These are phyloP conservation scores for Gaultheria prostrata DNA, from an alignment of 148 eudicot genomes.

Conservation along the genomic window DNA sequence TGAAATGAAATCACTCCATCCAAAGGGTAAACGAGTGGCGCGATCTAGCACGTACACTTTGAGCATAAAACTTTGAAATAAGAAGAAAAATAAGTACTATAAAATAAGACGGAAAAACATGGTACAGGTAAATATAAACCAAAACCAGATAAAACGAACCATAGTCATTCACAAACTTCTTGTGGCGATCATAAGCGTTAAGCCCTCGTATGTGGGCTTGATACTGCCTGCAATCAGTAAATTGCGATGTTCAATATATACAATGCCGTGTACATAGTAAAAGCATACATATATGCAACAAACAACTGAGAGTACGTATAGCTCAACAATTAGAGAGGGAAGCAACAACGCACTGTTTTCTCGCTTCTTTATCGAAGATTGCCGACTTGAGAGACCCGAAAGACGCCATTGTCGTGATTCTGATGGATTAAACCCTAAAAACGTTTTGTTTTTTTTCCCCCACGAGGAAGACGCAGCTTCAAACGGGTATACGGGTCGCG, in stretches of 20 bases:
- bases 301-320: not conserved
- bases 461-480: not conserved
- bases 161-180: not conserved
- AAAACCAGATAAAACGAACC: not conserved
- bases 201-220: constrained; percentile 11
- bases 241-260: not conserved
- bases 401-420: not conserved
- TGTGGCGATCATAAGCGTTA: constrained; percentile 8
- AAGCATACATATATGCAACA: not conserved
- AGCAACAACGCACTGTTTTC: not conserved
- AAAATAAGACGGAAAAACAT: not conserved
- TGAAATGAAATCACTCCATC: no score
- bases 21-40: no score
- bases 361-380: not conserved
- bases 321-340: not conserved
- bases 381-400: not conserved
- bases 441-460: not conserved
- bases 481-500: no score
- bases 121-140: not conserved
- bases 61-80: not conserved
- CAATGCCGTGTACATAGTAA: not conserved
- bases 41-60: not conserved
- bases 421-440: not conserved
- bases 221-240: not conserved
- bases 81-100: not conserved